Percentiles rank a stretch among this genome's conserved stretches.
Evolutionary conservation across 768 basidiomycete genomes (phyloP).

Genomic region (Agrocybe pediades): DNA sequence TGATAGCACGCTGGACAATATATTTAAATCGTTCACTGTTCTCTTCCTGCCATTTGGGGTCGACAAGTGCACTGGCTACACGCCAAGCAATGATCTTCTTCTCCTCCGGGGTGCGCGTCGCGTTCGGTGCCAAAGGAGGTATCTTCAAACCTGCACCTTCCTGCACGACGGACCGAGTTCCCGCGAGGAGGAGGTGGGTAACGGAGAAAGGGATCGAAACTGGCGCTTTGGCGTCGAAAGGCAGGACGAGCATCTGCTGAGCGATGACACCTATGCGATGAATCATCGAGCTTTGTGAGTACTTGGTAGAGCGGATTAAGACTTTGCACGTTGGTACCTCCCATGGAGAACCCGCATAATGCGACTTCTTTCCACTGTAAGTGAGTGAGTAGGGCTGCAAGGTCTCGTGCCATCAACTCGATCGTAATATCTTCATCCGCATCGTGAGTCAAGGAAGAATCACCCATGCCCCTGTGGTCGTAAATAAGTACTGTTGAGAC

Average conservation of each 20-base stretch:
- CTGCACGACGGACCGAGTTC: slow-evolving; percentile 32
- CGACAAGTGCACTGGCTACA: slow-evolving; percentile 25
- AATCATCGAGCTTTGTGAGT: background rate
- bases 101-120: slow-evolving; percentile 26
- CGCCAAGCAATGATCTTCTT: slow-evolving; percentile 22
- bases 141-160: slow-evolving; percentile 22
- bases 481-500: slow-evolving; percentile 42
- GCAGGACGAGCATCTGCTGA: slow-evolving; percentile 46
- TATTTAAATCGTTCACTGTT: slow-evolving; percentile 24
- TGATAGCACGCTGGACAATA: slow-evolving; percentile 22
- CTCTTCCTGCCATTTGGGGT: slow-evolving; percentile 28
- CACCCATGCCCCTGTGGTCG: slow-evolving; percentile 52
- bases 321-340: no score
- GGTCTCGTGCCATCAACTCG: slow-evolving; percentile 46
- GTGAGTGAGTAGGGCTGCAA: slow-evolving; percentile 37
- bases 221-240: slow-evolving; percentile 35
- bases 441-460: slow-evolving; percentile 34
- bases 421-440: slow-evolving; percentile 42
- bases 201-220: slow-evolving; percentile 37
- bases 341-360: slow-evolving; percentile 55
- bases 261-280: slow-evolving; percentile 37
- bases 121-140: slow-evolving; percentile 21
- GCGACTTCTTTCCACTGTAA: slow-evolving; percentile 44
- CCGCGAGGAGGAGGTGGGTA: slow-evolving; percentile 42
- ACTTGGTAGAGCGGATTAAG: slow-evolving; percentile 1